These are phyloP conservation scores for Suillus subalutaceus DNA, from an alignment of 768 basidiomycete genomes.

Conservation along the genomic window DNA sequence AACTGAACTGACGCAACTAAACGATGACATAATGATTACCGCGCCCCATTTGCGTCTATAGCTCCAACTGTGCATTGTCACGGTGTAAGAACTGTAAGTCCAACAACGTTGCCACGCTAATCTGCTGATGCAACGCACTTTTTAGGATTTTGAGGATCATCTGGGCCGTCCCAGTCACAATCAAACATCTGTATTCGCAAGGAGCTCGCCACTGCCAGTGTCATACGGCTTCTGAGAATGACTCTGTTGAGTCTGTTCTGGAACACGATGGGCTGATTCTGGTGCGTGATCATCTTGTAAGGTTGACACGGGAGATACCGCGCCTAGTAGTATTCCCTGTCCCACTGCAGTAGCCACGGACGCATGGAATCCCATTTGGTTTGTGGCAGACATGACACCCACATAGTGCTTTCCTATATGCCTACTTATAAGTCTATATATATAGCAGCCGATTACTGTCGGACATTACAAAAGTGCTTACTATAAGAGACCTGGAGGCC, in stretches of 20 bases:
- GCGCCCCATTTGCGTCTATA: slow-evolving; percentile 64
- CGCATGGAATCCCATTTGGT: not conserved
- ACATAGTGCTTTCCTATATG: not conserved
- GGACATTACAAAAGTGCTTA: not conserved
- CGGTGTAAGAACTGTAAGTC: not conserved
- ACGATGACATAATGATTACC: slow-evolving; percentile 63
- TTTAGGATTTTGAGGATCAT: slow-evolving; percentile 1
- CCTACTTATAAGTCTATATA: not conserved
- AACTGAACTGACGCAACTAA: slow-evolving; percentile 69
- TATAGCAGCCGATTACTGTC: not conserved
- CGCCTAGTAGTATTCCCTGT: not conserved
- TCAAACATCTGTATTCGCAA: not conserved
- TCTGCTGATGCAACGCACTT: not conserved
- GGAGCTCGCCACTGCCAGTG: not conserved
- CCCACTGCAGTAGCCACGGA: too few species aligned
- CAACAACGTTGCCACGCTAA: not conserved
- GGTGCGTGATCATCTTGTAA: not conserved
- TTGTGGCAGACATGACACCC: not conserved
- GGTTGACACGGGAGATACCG: not conserved
- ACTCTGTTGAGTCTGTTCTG: not conserved
- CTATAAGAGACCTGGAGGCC: not conserved
- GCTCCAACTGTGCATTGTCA: slow-evolving; percentile 48
- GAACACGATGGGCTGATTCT: not conserved
- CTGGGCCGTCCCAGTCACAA: not conserved
- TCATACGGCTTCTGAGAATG: not conserved